A percentile compares a stretch with the other conserved stretches of the same genome.
Conservation (phyloP, 2,329 filamentous ascomycete genomes). For the Aspergillus costaricaensis region DNA sequence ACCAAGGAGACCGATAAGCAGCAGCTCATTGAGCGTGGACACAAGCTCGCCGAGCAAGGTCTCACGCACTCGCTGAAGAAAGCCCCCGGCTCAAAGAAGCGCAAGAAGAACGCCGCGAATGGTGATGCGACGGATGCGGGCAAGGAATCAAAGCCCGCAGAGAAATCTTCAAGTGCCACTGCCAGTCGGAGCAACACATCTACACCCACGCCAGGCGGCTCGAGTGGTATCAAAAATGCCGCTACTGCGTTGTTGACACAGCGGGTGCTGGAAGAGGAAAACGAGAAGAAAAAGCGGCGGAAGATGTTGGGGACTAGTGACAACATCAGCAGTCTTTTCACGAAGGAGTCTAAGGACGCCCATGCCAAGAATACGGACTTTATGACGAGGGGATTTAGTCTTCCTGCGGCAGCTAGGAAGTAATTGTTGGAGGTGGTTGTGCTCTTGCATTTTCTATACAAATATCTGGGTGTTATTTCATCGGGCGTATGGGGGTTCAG, state of each 20-base stretch:
- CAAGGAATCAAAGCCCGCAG: constrained; percentile 33
- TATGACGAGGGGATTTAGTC: constrained; percentile 60
- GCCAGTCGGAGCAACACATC: constrained; percentile 32
- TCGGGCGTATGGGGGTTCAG: constrained; percentile 6
- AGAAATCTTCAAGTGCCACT: constrained; percentile 13
- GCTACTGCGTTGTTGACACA: constrained; percentile 83
- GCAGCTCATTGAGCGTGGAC: constrained; percentile 65
- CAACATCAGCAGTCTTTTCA: constrained; percentile 58
- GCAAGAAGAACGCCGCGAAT: constrained; percentile 66
- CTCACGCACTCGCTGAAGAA: constrained; percentile 90
- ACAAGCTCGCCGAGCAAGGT: constrained; percentile 69
- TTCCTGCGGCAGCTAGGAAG: constrained; percentile 48
- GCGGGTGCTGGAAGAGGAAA: constrained; percentile 83
- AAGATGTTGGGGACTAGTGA: constrained; percentile 67
- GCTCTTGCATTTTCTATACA: background rate
- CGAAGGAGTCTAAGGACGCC: constrained; percentile 45
- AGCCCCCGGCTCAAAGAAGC: constrained; percentile 65
- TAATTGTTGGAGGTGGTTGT: constrained; percentile 20
- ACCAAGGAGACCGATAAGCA: constrained; percentile 69
- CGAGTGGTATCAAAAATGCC: constrained; percentile 78
- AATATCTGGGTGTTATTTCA: background rate
- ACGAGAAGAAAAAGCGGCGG: constrained; percentile 74
- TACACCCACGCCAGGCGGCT: constrained; percentile 35
- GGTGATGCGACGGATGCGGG: constrained; percentile 37
- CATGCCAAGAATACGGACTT: constrained; percentile 54